Percentiles rank a stretch among this genome's conserved stretches.
Evolutionary conservation across 345 rosid species (phyloP).

Genomic region (Odontarrhena argentea): DNA sequence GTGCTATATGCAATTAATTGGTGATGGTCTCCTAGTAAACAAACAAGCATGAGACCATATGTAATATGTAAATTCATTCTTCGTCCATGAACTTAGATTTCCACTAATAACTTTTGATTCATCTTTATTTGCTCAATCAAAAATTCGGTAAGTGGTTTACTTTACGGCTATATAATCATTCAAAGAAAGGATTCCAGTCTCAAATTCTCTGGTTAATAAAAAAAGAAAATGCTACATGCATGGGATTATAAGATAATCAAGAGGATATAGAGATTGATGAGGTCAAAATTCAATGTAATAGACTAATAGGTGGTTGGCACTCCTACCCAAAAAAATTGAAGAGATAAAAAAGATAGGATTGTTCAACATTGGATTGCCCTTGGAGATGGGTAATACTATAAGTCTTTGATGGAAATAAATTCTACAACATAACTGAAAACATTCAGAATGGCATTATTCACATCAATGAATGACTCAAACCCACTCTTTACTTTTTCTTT

Average conservation of each 20-base stretch:
- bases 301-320: slow-evolving; percentile 18
- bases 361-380: slow-evolving; percentile 35
- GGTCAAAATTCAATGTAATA: slow-evolving; percentile 2
- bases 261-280: neutral
- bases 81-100: no score
- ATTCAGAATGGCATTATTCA: slow-evolving; percentile 36
- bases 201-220: no score
- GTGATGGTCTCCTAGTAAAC: no score
- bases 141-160: no score
- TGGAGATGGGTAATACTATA: slow-evolving; percentile 35
- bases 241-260: slow-evolving; percentile 4
- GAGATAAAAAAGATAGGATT: slow-evolving; percentile 2
- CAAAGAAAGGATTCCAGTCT: no score
- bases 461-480: slow-evolving; percentile 40
- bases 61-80: no score
- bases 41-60: no score
- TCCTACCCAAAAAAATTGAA: neutral
- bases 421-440: slow-evolving; percentile 30
- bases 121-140: no score
- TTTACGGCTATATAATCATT: no score
- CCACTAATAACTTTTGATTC: no score
- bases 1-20: neutral
- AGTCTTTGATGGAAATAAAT: slow-evolving; percentile 31
- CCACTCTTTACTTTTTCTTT: slow-evolving; percentile 20
- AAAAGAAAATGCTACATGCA: neutral